Evolutionary conservation across 169 alveolate genomes (phyloP), one percentile per base, ranked within the genome.

Genomic region (Plasmodium falciparum): DNA sequence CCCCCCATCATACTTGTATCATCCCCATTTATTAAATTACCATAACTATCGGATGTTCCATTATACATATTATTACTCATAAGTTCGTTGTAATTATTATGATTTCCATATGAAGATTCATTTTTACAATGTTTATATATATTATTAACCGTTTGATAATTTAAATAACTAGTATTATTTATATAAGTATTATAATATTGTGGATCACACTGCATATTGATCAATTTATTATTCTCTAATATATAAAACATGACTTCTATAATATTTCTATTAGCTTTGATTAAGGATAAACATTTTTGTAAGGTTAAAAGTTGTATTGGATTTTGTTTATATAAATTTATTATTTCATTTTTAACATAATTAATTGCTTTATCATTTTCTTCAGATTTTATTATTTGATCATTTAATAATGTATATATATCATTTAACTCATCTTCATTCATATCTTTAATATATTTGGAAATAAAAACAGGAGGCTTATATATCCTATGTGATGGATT

Each of bases 181-280:
- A 47, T 49, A 3, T 39, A 39, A 39, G 11, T 5, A 39, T 83
- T 65, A 50, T 62, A 39, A 26, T 17, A 70, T 50, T 45, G 49
- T 2, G 33, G 39, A 13, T 39, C 26, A 33, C 39, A 83, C 20
- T 47, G 43, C 39, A 22, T 54, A 70, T 70, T 70, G 3, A 43
- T 22, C n/a, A 59, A 12, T 65, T 29, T 83, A 70, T 62, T 61
- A 69, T 73, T 59, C 59, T 62, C 63, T 69, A 83, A 61, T 12
- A 70, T 56, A 26, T 47, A 71, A 70, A 83, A 83, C 29, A 83
- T 24, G 58, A 83, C 58, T 24, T 83, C 91, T 13, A 83, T 83
- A 49, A 83, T 17, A 1, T 69, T 83, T 20, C 20, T 83, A 83
- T 83, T 15, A 24, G 75, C 45, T 24, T 61, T 39, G 12, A 83